phyloP scores from a whole-genome alignment of 805 yeast species.

The Yarrowia bubula region DNA sequence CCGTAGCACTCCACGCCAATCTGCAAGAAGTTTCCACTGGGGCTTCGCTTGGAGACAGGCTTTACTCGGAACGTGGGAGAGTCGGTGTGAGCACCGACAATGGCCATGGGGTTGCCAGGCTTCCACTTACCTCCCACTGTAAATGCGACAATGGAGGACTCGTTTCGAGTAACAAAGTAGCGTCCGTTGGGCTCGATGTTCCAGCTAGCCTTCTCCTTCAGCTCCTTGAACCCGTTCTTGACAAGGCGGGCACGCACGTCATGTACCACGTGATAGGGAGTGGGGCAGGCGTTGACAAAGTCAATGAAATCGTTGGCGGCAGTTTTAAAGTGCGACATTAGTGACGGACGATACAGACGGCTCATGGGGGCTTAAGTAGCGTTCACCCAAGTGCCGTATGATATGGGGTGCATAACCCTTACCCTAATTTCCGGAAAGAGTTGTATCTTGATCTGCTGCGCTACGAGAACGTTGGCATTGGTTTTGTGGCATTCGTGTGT shows the following conservation, averaged over 20 bases:
- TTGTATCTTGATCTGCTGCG: background rate
- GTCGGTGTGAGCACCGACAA: conserved; percentile 96
- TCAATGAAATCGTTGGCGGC: conserved; percentile 54
- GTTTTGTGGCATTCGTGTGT: too few relatives aligned
- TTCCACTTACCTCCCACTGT: conserved; percentile 69
- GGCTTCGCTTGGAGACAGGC: conserved; percentile 75
- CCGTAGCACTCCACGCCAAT: conserved; percentile 94
- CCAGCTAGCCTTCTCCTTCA: conserved; percentile 75
- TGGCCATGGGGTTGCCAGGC: conserved; percentile 79
- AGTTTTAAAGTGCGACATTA: conserved; percentile 11
- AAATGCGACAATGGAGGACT: conserved; percentile 84
- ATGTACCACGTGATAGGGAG: conserved; percentile 91
- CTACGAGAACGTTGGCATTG: too few relatives aligned
- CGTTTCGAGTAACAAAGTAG: conserved; percentile 86
- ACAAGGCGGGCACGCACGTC: conserved; percentile 55
- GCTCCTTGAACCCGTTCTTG: conserved; percentile 66
- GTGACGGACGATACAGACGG: conserved; percentile 12
- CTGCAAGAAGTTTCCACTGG: conserved; percentile 62
- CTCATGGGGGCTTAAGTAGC: conserved; percentile 23
- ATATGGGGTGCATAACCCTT: conserved; percentile 25
- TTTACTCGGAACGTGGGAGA: conserved; percentile 89
- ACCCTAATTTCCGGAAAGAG: background rate
- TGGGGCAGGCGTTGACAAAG: conserved; percentile 81
- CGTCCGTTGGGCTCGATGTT: conserved; percentile 56
- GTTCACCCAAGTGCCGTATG: conserved; percentile 8